phyloP scores from a whole-genome alignment of 2,329 filamentous ascomycete genomes.

The Alternaria sp. region DNA sequence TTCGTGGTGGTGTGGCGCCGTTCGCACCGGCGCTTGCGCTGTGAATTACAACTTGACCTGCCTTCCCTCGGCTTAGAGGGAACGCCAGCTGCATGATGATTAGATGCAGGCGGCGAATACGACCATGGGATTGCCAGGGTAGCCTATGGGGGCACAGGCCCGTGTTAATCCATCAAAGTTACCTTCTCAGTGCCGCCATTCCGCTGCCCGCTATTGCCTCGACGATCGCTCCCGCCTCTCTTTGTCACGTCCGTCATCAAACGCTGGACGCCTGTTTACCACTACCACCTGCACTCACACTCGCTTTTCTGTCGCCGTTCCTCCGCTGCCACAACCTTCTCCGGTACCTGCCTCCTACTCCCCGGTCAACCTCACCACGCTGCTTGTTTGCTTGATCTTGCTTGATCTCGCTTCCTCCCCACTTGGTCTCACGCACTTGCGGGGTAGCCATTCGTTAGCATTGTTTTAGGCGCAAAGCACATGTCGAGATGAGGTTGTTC shows the following conservation, averaged over 20 bases:
- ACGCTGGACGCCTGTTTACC: neutral
- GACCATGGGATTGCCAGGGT: conserved; percentile 1
- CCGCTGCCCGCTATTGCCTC: neutral
- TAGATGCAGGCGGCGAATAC: conserved; percentile 9
- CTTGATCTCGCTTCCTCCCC: neutral
- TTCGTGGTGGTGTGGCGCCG: neutral
- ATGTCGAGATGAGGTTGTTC: conserved; percentile 37
- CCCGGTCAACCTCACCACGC: neutral
- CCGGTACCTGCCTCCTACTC: neutral
- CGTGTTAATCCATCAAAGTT: neutral
- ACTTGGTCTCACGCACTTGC: conserved; percentile 4
- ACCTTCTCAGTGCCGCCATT: neutral
- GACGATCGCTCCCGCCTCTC: conserved; percentile 12
- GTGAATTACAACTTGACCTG: conserved; percentile 3
- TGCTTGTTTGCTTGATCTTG: conserved; percentile 1
- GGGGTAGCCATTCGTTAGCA: conserved; percentile 5
- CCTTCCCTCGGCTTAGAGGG: neutral
- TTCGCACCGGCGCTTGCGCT: neutral
- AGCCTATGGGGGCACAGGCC: neutral
- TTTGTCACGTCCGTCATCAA: conserved; percentile 10
- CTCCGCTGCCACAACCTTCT: neutral
- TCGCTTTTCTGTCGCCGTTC: conserved; percentile 3
- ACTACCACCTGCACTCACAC: neutral
- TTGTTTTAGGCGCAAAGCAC: conserved; percentile 12
- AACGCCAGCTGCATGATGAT: conserved; percentile 4